A percentile compares a stretch with the other conserved stretches of the same genome.
phyloP scores from a whole-genome alignment of 495 filamentous ascomycete species.

The Neurospora terricola region DNA sequence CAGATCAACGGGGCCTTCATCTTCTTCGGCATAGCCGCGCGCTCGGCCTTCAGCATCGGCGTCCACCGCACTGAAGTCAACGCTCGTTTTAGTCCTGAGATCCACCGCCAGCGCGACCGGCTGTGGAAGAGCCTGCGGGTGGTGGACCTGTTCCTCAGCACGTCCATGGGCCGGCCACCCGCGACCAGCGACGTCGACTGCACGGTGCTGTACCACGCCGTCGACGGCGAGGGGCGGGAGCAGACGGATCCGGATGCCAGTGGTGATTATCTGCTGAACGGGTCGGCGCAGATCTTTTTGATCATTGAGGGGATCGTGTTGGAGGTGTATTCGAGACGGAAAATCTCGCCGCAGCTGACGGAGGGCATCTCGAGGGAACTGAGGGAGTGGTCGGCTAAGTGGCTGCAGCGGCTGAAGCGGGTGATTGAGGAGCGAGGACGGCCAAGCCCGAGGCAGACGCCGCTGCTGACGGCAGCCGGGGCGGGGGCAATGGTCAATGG shows the following conservation, averaged over 20 bases:
- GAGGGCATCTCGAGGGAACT: constrained; percentile 37
- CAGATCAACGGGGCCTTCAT: constrained; percentile 54
- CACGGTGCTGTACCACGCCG: constrained; percentile 32
- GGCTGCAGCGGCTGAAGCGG: constrained; percentile 27
- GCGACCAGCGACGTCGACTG: constrained; percentile 50
- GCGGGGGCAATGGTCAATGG: constrained; percentile 16
- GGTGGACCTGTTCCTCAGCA: constrained; percentile 50
- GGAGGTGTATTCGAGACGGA: constrained; percentile 35
- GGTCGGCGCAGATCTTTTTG: constrained; percentile 32
- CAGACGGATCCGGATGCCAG: constrained; percentile 3
- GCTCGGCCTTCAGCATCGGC: constrained; percentile 51
- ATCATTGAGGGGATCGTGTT: constrained; percentile 32
- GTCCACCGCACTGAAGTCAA: constrained; percentile 54
- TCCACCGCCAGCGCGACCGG: constrained; percentile 41
- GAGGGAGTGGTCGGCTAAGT: constrained; percentile 32
- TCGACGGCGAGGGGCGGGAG: constrained; percentile 21
- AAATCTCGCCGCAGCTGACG: constrained; percentile 34
- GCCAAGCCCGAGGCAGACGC: neutral
- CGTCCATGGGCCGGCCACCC: constrained; percentile 50
- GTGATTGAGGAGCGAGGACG: constrained; percentile 8
- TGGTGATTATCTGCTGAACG: constrained; percentile 23
- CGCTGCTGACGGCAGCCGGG: neutral
- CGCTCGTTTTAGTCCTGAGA: constrained; percentile 41
- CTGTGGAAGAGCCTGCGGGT: constrained; percentile 54
- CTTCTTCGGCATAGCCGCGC: constrained; percentile 45